Percentiles rank a stretch among this genome's conserved stretches.
Conservation (phyloP, 805 yeast species). For the Sugiyamaella mastotermitis region DNA sequence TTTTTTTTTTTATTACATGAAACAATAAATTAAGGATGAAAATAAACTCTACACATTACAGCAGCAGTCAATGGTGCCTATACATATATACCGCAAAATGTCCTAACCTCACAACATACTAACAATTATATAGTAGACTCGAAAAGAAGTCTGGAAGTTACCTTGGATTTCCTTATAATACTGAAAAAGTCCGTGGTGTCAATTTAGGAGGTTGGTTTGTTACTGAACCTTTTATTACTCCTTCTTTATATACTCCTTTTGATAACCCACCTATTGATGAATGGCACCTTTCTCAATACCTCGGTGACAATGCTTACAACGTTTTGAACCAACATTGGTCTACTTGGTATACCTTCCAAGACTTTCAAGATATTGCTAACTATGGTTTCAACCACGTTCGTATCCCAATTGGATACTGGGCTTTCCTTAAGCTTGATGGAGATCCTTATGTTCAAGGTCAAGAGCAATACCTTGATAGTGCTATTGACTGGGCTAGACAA, state of each 20-base stretch:
- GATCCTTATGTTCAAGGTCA: conserved; percentile 92
- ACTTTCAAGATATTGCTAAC: conserved; percentile 51
- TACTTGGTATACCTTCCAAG: conserved; percentile 67
- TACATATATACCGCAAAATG: conserved; percentile 1
- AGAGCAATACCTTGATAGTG: conserved; percentile 61
- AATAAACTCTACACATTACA: no score
- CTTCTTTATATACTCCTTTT: conserved; percentile 58
- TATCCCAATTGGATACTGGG: conserved; percentile 96
- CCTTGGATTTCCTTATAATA: conserved; percentile 25
- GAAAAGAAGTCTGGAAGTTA: conserved; percentile 5
- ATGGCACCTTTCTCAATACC: conserved; percentile 53
- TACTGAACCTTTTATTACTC: conserved; percentile 80
- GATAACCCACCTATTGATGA: conserved; percentile 70
- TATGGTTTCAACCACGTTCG: conserved; percentile 79
- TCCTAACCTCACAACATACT: conserved; percentile 9
- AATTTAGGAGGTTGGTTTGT: conserved; percentile 90
- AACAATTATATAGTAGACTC: conserved; percentile 2
- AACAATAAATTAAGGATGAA: no score
- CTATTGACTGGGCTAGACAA: conserved; percentile 66
- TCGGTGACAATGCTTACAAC: conserved; percentile 53
- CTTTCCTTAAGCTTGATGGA: conserved; percentile 50
- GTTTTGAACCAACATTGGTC: conserved; percentile 69
- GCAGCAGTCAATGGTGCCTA: neutral
- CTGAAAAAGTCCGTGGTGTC: conserved; percentile 39
- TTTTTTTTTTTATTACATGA: no score